Base-by-base conservation (phyloP, 805 yeast genomes). In the Lipomyces orientalis region DNA sequence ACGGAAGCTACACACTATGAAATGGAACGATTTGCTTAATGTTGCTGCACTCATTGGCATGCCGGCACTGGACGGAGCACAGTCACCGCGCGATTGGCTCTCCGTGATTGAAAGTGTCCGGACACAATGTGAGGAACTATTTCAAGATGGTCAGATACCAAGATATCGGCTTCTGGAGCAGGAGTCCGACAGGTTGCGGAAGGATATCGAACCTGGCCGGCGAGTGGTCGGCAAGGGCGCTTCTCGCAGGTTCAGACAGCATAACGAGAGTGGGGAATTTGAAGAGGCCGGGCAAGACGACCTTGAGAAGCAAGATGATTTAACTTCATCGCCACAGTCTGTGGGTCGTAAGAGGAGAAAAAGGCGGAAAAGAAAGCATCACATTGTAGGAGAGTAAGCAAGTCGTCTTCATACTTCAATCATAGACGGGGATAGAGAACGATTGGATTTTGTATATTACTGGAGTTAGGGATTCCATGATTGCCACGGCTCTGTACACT, bases 1-100 rank as follows among this genome's bases (percentile, higher is more conserved):
- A 25, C 1, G 60, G 9, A 2, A 25, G 1, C 62, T 65, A 8
- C 8, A 34, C 33, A 52, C 37, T 54, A 39, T 66, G 39, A 59
- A 64, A 22, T 67, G 70, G 70, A 19, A 31, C 10, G 67, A 64
- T 39, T 5, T 67, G 16, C 54, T 67, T 7, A 52, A 25, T 22
- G 25, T 58, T 7, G 65, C 70, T 2, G 64, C 67, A 4, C 14
- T 67, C 29, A 31, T 29, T 7, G 70, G 67, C 5, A 37, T 62
- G 54, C 67, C 67, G 12, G 60, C 51, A 4, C 49, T 63, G 1
- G 66, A 63, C n/a, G 34, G 16, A 22, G 16, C 35, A 9, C 59
- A 29, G 7, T 14, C 49, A 7, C 25, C 7, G 6, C 56, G 34
- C 14, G 16, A 29, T 29, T 62, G 65, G 65, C 8, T 62, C 16